A percentile compares a stretch with the other conserved stretches of the same genome.
Evolutionary conservation across 169 alveolate species (phyloP).

Genomic region (Plasmodium gonderi): DNA sequence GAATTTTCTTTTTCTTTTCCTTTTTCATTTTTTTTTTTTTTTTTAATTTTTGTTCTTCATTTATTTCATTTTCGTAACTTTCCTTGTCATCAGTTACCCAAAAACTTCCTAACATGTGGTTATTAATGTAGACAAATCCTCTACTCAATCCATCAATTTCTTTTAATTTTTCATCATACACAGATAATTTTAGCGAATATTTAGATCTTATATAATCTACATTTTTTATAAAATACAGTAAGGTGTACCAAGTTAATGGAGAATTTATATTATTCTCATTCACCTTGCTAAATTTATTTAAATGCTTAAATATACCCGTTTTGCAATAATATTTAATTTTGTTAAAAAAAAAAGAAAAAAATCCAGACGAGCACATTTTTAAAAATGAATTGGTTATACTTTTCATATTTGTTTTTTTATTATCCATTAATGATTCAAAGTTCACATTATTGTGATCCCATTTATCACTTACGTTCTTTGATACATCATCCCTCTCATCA

Average conservation of each 20-base stretch:
- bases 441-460: background rate
- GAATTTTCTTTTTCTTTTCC: slow-evolving; percentile 33
- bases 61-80: slow-evolving; percentile 72
- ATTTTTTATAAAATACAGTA: slow-evolving; percentile 43
- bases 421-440: background rate
- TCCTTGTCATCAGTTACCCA: slow-evolving; percentile 70
- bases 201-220: slow-evolving; percentile 66
- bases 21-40: slow-evolving; percentile 51
- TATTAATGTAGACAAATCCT: slow-evolving; percentile 72
- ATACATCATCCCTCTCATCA: background rate
- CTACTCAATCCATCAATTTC: slow-evolving; percentile 60
- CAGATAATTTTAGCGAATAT: slow-evolving; percentile 41
- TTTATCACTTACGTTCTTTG: background rate
- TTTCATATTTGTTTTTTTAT: slow-evolving; percentile 55
- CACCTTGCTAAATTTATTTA: slow-evolving; percentile 45
- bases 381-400: slow-evolving; percentile 43
- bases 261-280: slow-evolving; percentile 17
- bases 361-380: slow-evolving; percentile 43
- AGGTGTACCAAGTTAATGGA: slow-evolving; percentile 72
- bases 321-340: slow-evolving; percentile 72
- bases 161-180: slow-evolving; percentile 9
- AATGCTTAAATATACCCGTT: slow-evolving; percentile 68
- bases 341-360: slow-evolving; percentile 64
- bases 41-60: slow-evolving; percentile 33
- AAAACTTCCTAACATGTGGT: slow-evolving; percentile 73